A percentile compares a stretch with the other conserved stretches of the same genome.
Evolutionary conservation across 768 basidiomycete genomes (phyloP).

Genomic region (Boletus reticuloceps): DNA sequence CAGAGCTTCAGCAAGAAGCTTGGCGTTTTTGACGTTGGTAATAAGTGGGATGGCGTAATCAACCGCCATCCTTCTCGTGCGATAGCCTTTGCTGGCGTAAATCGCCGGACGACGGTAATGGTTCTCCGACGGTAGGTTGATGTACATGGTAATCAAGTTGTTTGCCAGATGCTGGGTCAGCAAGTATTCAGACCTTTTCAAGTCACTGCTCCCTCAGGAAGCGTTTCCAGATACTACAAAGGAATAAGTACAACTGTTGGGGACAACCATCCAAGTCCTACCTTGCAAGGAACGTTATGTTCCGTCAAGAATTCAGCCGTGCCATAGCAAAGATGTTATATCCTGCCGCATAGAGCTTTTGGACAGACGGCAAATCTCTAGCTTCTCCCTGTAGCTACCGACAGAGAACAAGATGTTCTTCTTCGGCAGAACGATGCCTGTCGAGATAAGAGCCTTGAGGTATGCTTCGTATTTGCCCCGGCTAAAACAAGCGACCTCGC

Average conservation of each 20-base stretch:
- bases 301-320: conserved; percentile 98
- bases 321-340: conserved; percentile 98
- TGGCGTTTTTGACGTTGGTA: conserved; percentile 98
- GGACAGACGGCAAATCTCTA: conserved; percentile 91
- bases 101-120: conserved; percentile 95
- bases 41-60: conserved; percentile 97
- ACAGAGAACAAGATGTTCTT: conserved; percentile 98
- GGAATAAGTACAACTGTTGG: conserved; percentile 1
- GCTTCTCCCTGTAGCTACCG: conserved; percentile 95
- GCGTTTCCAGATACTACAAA: conserved; percentile 80
- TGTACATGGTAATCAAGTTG: conserved; percentile 98
- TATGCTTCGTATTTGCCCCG: conserved; percentile 98
- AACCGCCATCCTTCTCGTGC: conserved; percentile 96
- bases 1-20: conserved; percentile 90
- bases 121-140: conserved; percentile 98
- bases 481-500: conserved; percentile 98
- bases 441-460: too few species aligned
- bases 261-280: conserved; percentile 26
- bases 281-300: conserved; percentile 95
- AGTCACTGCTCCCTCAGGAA: conserved; percentile 71
- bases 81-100: conserved; percentile 96
- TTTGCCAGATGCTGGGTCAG: conserved; percentile 95
- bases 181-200: conserved; percentile 96
- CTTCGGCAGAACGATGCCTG: conserved; percentile 91
- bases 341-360: conserved; percentile 90